Evolutionary conservation across 2,329 filamentous ascomycete species (phyloP).

Genomic region (Hypoxylon sp.): DNA sequence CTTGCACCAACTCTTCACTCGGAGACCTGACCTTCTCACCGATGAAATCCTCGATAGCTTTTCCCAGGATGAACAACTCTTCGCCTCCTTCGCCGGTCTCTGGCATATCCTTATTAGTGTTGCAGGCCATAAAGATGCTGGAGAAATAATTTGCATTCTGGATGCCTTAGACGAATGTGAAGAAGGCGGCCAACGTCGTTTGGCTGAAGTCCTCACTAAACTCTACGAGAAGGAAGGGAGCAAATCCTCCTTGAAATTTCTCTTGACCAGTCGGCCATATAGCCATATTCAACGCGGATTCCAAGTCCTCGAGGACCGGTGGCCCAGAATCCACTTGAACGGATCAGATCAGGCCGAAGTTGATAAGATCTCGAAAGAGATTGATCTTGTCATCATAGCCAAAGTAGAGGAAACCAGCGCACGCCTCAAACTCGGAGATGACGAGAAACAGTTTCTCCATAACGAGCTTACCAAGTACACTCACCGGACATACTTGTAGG

Average conservation of each 20-base stretch:
- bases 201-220: slow-evolving; percentile 47
- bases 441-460: slow-evolving; percentile 16
- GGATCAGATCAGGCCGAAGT: slow-evolving; percentile 47
- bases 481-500: slow-evolving; percentile 48
- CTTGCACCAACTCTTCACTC: slow-evolving; percentile 55
- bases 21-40: slow-evolving; percentile 45
- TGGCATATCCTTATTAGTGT: slow-evolving; percentile 51
- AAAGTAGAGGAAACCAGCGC: slow-evolving; percentile 37
- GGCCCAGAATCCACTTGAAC: slow-evolving; percentile 51
- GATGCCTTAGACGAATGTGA: slow-evolving; percentile 60
- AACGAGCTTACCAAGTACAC: slow-evolving; percentile 31
- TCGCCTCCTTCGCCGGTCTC: slow-evolving; percentile 48
- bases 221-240: slow-evolving; percentile 39
- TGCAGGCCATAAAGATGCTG: slow-evolving; percentile 22
- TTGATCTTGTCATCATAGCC: slow-evolving; percentile 49
- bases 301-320: slow-evolving; percentile 28
- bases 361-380: slow-evolving; percentile 50
- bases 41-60: slow-evolving; percentile 35
- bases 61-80: slow-evolving; percentile 40
- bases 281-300: slow-evolving; percentile 47
- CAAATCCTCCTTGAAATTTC: slow-evolving; percentile 52
- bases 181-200: slow-evolving; percentile 25
- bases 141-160: slow-evolving; percentile 53
- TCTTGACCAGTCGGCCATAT: slow-evolving; percentile 57
- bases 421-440: slow-evolving; percentile 6